Evolutionary conservation across 2,329 filamentous ascomycete genomes (phyloP), one percentile per base, ranked within the genome.

Genomic region (Phoma herbarum): DNA sequence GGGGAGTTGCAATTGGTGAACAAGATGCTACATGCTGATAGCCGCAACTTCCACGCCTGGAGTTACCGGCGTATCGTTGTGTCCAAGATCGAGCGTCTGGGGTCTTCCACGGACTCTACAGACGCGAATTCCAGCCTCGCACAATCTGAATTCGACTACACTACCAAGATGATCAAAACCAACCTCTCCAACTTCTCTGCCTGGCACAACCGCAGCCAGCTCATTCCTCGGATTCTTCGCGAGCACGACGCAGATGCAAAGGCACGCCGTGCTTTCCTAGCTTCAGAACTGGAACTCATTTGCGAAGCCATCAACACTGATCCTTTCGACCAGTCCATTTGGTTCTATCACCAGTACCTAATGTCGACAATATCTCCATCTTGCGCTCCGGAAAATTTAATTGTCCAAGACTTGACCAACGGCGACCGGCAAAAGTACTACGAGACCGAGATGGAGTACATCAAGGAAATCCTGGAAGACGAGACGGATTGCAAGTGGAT

Each of bases 41-140:
- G 85, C 62, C 87, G 95, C 49, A 99, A 99, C 74, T 99, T 97
- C 74, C 95, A 98, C 74, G 95, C 94, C 29, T 99, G 95, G 95
- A 89, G 90, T 42, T 99, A 99, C 76, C 85, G 95, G 51, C 87
- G 93, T 45, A 85, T 87, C 52, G 88, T 97, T 5, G 88, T 97
- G 2, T 80, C 83, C n/a, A 85, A 88, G 57, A 83, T 98, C 2
- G 92, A 97, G 76, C 86, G 84, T 54, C 70, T 82, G 18, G 37
- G 47, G 4, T 46, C n/a, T 52, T 4, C 33, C 5, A 22, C 41
- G 20, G 33, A 44, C 8, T 12, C 57, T 47, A 18, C 45, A 49
- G 44, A 47, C 41, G 43, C 52, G 18, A 20, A 51, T 18, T 45
- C 77, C 48, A 91, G 86, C 74, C 86, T 96, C 83, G 87, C 86